Conservation (phyloP, 1,284 basidiomycete genomes). For the Rhodotorula sp. region DNA sequence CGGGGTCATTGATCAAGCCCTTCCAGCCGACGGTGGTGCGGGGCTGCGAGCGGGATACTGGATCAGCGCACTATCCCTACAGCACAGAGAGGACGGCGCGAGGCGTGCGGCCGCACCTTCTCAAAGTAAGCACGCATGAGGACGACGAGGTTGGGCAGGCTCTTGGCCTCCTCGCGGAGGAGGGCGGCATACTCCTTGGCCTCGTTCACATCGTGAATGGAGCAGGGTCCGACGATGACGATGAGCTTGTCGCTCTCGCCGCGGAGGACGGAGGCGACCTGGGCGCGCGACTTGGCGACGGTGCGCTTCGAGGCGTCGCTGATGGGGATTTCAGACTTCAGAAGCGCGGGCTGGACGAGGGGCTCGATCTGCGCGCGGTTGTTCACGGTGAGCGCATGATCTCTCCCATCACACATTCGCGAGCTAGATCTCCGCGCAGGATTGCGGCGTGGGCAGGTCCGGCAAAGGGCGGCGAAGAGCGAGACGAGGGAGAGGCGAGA, state of each 20-base stretch:
- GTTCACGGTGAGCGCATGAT: too few relatives aligned
- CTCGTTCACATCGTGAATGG: constrained; percentile 80
- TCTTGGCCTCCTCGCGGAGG: constrained; percentile 65
- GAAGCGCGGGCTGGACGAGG: constrained; percentile 82
- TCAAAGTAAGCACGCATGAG: constrained; percentile 94
- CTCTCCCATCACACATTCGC: too few relatives aligned
- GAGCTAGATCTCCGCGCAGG: background rate
- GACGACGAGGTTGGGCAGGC: constrained; percentile 77
- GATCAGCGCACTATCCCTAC: background rate
- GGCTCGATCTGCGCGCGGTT: constrained; percentile 62
- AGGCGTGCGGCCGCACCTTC: constrained; percentile 39
- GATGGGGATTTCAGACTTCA: constrained; percentile 78
- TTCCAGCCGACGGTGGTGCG: constrained; percentile 77
- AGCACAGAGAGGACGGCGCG: constrained; percentile 17
- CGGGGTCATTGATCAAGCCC: constrained; percentile 58
- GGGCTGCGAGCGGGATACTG: constrained; percentile 59
- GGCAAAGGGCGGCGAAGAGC: background rate
- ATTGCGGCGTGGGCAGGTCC: background rate
- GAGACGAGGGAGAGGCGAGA: background rate
- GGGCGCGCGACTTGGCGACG: constrained; percentile 75
- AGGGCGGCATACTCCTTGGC: constrained; percentile 85
- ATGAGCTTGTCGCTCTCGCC: constrained; percentile 82
- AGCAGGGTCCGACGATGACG: constrained; percentile 93
- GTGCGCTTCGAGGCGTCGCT: constrained; percentile 59
- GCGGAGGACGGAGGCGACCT: constrained; percentile 73